Evolutionary conservation across 371 early-diverging fungal genomes (phyloP).

Genomic region (Apophysomyces elegans): DNA sequence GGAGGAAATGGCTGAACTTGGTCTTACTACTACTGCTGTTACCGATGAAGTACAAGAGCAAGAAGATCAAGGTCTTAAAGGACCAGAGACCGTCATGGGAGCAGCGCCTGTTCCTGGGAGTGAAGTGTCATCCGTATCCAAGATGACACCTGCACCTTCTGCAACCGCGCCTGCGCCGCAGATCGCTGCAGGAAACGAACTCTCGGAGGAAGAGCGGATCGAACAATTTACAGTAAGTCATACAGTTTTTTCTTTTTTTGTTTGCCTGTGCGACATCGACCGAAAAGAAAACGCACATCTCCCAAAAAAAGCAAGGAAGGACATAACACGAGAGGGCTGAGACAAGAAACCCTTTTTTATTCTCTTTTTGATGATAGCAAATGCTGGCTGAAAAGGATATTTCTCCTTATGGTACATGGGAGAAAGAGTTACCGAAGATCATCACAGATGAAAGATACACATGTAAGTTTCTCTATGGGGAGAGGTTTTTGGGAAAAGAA

Average conservation of each 20-base stretch:
- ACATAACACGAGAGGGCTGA: neutral
- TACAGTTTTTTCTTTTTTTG: too few species aligned
- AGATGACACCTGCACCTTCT: constrained; percentile 8
- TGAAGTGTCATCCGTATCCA: constrained; percentile 6
- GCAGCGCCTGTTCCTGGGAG: constrained; percentile 15
- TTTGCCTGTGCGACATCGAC: too few species aligned
- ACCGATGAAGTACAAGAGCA: constrained; percentile 20
- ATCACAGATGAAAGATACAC: constrained; percentile 60
- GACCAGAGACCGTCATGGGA: constrained; percentile 8
- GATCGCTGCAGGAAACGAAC: neutral
- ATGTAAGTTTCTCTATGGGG: constrained; percentile 28
- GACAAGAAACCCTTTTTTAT: neutral
- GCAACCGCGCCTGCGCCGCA: neutral
- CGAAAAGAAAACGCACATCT: too few species aligned
- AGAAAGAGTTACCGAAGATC: constrained; percentile 64
- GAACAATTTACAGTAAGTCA: constrained; percentile 40
- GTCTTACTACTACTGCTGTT: constrained; percentile 16
- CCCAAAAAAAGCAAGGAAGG: neutral
- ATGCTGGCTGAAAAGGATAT: constrained; percentile 72
- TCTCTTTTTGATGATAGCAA: constrained; percentile 29
- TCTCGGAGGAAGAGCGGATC: constrained; percentile 43
- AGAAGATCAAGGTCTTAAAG: constrained; percentile 18
- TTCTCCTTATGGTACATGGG: constrained; percentile 77
- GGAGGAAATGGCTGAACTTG: constrained; percentile 35
- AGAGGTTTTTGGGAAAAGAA: neutral